Evolutionary conservation across 2,329 filamentous ascomycete species (phyloP), one percentile per base, ranked within the genome.

Genomic region (Arthroderma sp.): DNA sequence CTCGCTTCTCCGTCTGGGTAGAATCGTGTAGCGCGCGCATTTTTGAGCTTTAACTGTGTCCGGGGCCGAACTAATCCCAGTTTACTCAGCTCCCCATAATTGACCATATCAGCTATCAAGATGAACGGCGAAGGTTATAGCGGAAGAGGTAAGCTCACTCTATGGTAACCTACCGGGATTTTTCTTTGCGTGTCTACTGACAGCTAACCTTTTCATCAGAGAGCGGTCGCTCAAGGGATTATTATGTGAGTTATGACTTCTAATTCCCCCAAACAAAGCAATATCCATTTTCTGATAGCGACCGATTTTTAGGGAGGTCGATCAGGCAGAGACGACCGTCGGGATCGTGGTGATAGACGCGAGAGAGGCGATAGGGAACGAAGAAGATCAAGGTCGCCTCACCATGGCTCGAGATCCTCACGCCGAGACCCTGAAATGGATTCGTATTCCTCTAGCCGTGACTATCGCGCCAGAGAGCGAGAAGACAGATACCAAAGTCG

Each of bases 81-180:
- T 51, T 25, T 17, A 33, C 13, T 33, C 47, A 33, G 25, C 47
- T 51, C 47, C 33, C 47, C 23, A 11, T n/a, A 51, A 19, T 17
- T 17, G 25, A 15, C 33, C 28, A 21, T 43, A 28, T 47, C 23
- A 53, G 33, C 37, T 28, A 38, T 33, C 31, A 53, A 43, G 60
- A 93, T 93, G 88, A 91, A 91, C 85, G 87, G 87, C 70, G 87
- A 91, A 72, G 85, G 79, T 71, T 91, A 91, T 73, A 83, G 83
- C 68, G 83, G 86, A 66, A 82, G 87, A 82, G 87, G 87, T 88
- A 77, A 71, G 76, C 60, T 53, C 56, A n/a, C 39, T 38, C 11
- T 41, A 28, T 31, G 25, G 15, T 15, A 31, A 23, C 8, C 5
- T 21, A n/a, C 23, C 39, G 13, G n/a, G 15, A n/a, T 54, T n/a